These are phyloP conservation scores for Cyathus striatus DNA, from an alignment of 768 basidiomycete species.

Conservation along the genomic window DNA sequence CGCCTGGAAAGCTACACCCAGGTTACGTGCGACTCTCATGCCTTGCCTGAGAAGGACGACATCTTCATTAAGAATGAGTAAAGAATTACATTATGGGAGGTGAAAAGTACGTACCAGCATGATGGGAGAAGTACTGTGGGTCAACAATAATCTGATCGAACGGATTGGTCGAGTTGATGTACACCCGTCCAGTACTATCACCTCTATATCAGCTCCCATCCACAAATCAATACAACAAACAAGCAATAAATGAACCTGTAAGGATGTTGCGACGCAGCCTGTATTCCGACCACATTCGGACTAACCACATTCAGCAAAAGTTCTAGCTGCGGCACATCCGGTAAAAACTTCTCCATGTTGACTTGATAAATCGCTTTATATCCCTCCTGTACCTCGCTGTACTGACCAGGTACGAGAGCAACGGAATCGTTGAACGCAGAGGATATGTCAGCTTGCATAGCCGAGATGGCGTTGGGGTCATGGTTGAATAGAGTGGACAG, in stretches of 20 bases:
- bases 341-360: conserved; percentile 31
- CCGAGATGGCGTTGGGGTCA: neutral
- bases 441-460: neutral
- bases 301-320: conserved; percentile 40
- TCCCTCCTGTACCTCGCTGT: conserved; percentile 42
- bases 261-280: conserved; percentile 64
- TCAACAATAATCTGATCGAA: conserved; percentile 57
- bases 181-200: conserved; percentile 49
- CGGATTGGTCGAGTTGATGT: conserved; percentile 47
- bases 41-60: conserved; percentile 41
- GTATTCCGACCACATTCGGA: conserved; percentile 41
- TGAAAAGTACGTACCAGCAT: conserved; percentile 23
- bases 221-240: neutral
- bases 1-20: conserved; percentile 45
- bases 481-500: neutral
- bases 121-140: conserved; percentile 51
- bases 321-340: conserved; percentile 45
- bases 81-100: neutral
- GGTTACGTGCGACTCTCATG: conserved; percentile 45
- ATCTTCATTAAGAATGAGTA: conserved; percentile 17
- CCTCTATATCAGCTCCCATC: too few species aligned
- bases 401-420: conserved; percentile 37
- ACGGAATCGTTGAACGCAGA: neutral
- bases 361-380: conserved; percentile 52
- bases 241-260: conserved; percentile 29